Evolutionary conservation across 805 yeast genomes (phyloP), one percentile per base, ranked within the genome.

Genomic region (Sugiyamaella qingdaonensis): DNA sequence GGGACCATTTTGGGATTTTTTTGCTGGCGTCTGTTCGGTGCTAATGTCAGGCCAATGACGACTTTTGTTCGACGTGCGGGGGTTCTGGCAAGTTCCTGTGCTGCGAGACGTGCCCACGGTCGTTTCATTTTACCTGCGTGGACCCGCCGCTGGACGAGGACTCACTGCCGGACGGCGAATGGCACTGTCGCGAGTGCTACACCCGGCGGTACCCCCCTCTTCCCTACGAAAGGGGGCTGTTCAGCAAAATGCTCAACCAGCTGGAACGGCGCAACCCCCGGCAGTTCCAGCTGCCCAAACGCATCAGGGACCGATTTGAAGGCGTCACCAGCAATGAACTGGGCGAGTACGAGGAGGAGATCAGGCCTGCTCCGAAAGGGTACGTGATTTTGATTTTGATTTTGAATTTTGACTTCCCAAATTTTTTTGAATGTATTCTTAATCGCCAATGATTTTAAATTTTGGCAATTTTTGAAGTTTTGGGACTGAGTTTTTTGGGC

Each of bases 71-170:
- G n/a, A 77, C 94, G 0, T 92, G 99, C 71, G 91, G 95, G 1
- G 88, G 89, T 27, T 75, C 90, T 0, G 99, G 99, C 10, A 77
- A 87, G 27, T 90, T 92, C 61, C 74, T 92, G 21, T 94, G 98
- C 69, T 92, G 99, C 70, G 99, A 92, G 61, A 77, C 87, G 1
- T 92, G 99, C 68, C 97, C 97, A 0, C 78, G 78, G 61, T 87
- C 96, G 1, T 94, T 92, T 69, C 99, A 92, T 66, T 89, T 94
- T 64, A 76, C 87, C 4, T 92, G 99, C 67, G 79, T 92, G 55
- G 86, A 88, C 62, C 98, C 98, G 2, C 98, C 99, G 0, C 70
- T 85, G 33, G 88, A 85, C 60, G 89, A 85, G 41, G 76, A 78
- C 48, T 65, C 77, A 36, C 70, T 88, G 7, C 98, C 98, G 0